phyloP scores from a whole-genome alignment of 2,329 filamentous ascomycete species.

The Xylaria sp. region DNA sequence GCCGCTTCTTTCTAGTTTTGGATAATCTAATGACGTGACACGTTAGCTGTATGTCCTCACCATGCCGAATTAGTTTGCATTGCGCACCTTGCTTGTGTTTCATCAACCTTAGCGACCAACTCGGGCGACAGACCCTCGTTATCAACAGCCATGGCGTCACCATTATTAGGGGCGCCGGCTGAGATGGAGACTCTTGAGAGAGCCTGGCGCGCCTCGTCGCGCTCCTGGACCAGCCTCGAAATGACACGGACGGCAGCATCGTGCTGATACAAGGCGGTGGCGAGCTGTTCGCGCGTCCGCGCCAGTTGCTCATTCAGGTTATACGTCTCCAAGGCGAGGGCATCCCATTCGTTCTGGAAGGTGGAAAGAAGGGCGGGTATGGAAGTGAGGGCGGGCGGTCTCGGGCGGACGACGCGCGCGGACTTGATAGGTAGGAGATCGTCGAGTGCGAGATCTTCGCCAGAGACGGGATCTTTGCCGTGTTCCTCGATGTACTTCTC shows the following conservation, averaged over 20 bases:
- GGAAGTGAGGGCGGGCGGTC: constrained; percentile 93
- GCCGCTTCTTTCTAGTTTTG: constrained; percentile 88
- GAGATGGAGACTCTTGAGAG: constrained; percentile 86
- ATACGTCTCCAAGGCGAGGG: constrained; percentile 89
- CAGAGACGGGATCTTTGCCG: constrained; percentile 90
- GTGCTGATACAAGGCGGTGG: constrained; percentile 93
- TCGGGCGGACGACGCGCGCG: constrained; percentile 83
- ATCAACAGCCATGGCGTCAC: constrained; percentile 95
- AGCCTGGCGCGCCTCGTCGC: constrained; percentile 91
- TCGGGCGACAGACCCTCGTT: constrained; percentile 78
- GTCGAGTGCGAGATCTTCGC: constrained; percentile 83
- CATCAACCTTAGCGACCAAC: constrained; percentile 78
- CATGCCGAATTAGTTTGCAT: no score
- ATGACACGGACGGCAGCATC: constrained; percentile 97
- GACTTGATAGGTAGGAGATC: constrained; percentile 91
- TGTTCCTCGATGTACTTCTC: constrained; percentile 95
- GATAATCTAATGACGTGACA: constrained; percentile 70
- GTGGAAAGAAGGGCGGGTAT: constrained; percentile 93
- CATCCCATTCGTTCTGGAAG: constrained; percentile 99
- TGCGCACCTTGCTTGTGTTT: constrained; percentile 81
- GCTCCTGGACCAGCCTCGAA: constrained; percentile 86
- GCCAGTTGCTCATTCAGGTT: constrained; percentile 89
- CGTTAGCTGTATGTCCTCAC: constrained; percentile 37
- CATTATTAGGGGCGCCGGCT: constrained; percentile 64
- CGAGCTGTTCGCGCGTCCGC: constrained; percentile 92